Conservation (phyloP, 2,329 filamentous ascomycete genomes). For the Venturiaceae sp. region DNA sequence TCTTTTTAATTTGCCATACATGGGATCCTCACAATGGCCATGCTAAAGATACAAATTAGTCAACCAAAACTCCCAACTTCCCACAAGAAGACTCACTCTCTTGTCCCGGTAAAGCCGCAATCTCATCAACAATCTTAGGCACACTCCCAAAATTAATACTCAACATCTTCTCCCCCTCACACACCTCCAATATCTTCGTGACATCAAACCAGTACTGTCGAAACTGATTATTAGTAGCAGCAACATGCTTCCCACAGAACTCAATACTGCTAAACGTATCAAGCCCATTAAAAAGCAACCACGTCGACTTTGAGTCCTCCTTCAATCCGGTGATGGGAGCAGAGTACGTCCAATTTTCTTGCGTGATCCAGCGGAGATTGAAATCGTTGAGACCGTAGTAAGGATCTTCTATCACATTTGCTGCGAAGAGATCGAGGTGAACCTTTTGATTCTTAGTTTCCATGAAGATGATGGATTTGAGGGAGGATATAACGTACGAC, state of each 20-base stretch:
- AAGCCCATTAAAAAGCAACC: slow-evolving; percentile 51
- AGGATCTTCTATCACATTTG: slow-evolving; percentile 43
- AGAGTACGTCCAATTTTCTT: slow-evolving; percentile 50
- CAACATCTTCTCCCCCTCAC: slow-evolving; percentile 26
- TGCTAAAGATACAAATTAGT: neutral
- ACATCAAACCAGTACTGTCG: slow-evolving; percentile 52
- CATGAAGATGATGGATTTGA: slow-evolving; percentile 29
- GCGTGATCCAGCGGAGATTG: slow-evolving; percentile 48
- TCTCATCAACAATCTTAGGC: slow-evolving; percentile 41
- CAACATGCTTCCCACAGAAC: slow-evolving; percentile 45
- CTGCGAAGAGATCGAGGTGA: slow-evolving; percentile 47
- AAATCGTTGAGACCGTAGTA: slow-evolving; percentile 51
- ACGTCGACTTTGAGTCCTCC: slow-evolving; percentile 31
- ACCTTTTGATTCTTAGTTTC: too few species aligned
- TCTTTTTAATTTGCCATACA: too few species aligned
- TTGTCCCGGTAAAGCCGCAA: slow-evolving; percentile 39
- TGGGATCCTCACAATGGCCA: slow-evolving; percentile 32
- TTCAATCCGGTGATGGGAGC: slow-evolving; percentile 14
- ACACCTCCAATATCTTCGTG: slow-evolving; percentile 34
- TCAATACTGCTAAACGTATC: slow-evolving; percentile 51
- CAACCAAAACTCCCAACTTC: slow-evolving; percentile 18
- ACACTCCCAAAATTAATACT: slow-evolving; percentile 49
- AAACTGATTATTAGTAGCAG: slow-evolving; percentile 52
- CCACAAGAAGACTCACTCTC: slow-evolving; percentile 18
- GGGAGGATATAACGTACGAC: slow-evolving; percentile 24